A percentile compares a stretch with the other conserved stretches of the same genome.
Conservation (phyloP, 192 early-diverging fungal genomes). For the Cetraspora pellucida region DNA sequence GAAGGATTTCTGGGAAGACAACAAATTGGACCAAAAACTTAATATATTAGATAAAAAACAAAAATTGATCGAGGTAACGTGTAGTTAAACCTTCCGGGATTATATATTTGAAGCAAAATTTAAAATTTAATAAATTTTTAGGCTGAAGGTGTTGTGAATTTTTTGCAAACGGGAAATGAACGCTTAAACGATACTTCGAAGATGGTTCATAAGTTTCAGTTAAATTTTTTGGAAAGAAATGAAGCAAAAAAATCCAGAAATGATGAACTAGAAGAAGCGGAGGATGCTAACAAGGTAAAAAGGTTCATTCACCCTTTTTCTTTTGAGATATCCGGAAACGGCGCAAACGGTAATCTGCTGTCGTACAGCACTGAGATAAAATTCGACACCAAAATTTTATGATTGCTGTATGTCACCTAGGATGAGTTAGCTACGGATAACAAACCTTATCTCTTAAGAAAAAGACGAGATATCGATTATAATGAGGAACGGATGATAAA, state of each 20-base stretch:
- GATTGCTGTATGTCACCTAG: conserved; percentile 2
- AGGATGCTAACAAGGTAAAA: conserved; percentile 28
- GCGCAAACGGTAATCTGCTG: neutral
- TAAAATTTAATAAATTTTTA: conserved; percentile 30
- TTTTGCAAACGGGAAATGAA: conserved; percentile 32
- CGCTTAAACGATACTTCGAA: conserved; percentile 30
- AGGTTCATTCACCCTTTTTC: neutral
- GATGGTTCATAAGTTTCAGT: conserved; percentile 31
- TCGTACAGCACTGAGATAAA: neutral
- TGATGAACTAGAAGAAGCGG: conserved; percentile 12
- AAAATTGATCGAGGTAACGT: conserved; percentile 28
- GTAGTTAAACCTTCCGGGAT: conserved; percentile 12
- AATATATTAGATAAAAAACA: conserved; percentile 27
- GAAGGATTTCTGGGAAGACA: conserved; percentile 23
- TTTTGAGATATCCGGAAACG: conserved; percentile 11
- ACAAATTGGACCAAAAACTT: conserved; percentile 21
- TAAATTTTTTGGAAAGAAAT: conserved; percentile 24
- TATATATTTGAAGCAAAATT: conserved; percentile 16
- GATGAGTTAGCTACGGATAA: neutral
- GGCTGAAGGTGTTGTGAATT: conserved; percentile 31
- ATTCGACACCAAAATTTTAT: neutral
- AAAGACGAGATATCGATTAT: conserved; percentile 6
- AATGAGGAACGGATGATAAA: neutral
- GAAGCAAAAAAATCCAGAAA: conserved; percentile 18
- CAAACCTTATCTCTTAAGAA: conserved; percentile 13